phyloP scores from a whole-genome alignment of 2,329 filamentous ascomycete genomes.

The Cytospora paraplurivora region DNA sequence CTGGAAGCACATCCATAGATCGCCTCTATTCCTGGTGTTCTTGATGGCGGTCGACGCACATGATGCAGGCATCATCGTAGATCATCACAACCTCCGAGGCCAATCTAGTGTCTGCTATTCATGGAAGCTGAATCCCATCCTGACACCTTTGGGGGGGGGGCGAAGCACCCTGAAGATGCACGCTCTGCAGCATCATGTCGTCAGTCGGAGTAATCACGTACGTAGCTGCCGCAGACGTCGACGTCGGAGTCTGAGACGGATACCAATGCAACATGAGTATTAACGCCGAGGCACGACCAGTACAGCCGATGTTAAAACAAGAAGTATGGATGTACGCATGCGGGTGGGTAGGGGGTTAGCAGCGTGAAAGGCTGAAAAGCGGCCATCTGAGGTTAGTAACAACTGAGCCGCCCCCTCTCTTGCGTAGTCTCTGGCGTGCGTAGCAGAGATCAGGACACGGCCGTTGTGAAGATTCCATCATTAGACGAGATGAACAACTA shows the following conservation, averaged over 20 bases:
- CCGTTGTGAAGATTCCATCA: background rate
- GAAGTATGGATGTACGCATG: background rate
- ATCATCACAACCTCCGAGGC: conserved; percentile 27
- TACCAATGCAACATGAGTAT: background rate
- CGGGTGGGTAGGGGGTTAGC: background rate
- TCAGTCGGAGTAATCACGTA: conserved; percentile 17
- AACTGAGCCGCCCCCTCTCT: conserved; percentile 3
- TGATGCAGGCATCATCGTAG: conserved; percentile 27
- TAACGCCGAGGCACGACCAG: background rate
- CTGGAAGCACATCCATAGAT: conserved; percentile 3
- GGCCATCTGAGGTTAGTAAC: background rate
- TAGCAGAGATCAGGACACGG: conserved; percentile 6
- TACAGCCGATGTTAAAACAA: background rate
- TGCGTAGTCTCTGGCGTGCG: background rate
- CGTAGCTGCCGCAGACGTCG: conserved; percentile 8
- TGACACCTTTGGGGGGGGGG: conserved; percentile 21
- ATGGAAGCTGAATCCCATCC: conserved; percentile 24
- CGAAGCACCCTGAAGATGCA: conserved; percentile 4
- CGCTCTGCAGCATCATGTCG: conserved; percentile 23
- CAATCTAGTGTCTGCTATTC: conserved; percentile 19
- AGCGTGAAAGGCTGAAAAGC: background rate
- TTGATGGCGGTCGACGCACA: conserved; percentile 19
- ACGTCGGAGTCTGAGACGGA: background rate
- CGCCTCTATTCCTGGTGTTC: conserved; percentile 13
- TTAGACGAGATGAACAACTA: conserved; percentile 16